Evolutionary conservation across 257 asterid genomes (phyloP).

Genomic region (Perilla frutescens): DNA sequence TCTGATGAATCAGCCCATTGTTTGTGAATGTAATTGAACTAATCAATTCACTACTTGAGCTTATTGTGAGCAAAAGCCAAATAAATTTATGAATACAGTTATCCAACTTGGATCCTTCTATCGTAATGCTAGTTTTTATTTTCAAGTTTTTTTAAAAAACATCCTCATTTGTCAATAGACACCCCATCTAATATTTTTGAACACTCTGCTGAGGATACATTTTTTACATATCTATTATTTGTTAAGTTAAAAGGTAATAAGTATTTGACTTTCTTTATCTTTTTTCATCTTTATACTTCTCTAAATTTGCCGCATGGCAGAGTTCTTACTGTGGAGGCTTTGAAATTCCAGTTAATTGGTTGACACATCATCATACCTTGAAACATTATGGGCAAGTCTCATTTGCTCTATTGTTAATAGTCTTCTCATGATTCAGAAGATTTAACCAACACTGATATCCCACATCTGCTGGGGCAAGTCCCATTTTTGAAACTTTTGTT

Average conservation of each 20-base stretch:
- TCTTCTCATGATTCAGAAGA: not conserved
- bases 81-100: not conserved
- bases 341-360: not conserved
- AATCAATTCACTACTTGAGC: not conserved
- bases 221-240: not conserved
- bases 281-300: not conserved
- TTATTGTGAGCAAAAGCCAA: not conserved
- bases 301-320: conserved; percentile 14
- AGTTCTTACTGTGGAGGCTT: conserved; percentile 12
- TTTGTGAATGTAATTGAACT: not conserved
- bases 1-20: conserved; percentile 21
- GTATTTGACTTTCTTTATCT: not conserved
- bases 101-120: not conserved
- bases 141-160: not conserved
- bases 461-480: conserved; percentile 1
- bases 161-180: not conserved
- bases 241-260: not conserved
- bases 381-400: not conserved
- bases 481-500: conserved; percentile 5
- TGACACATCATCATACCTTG: not conserved
- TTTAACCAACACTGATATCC: not conserved
- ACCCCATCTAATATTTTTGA: conserved; percentile 18
- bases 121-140: not conserved
- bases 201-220: not conserved
- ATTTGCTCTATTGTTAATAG: not conserved